Conservation (phyloP, 2,329 filamentous ascomycete species). For the Apiospora rasikravindrae region DNA sequence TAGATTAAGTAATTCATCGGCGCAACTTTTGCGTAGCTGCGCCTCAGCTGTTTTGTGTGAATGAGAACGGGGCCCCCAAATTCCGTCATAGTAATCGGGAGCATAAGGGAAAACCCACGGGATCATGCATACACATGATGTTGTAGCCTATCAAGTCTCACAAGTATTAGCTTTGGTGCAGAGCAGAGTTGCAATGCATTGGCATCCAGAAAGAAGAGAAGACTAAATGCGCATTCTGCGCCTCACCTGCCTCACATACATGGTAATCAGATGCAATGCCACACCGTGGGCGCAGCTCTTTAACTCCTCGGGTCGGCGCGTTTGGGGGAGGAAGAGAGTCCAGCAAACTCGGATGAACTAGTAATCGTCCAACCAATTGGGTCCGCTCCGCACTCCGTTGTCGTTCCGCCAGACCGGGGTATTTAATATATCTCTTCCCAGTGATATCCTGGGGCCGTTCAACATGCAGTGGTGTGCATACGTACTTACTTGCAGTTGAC, state of each 20-base stretch:
- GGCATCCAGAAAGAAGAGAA: not conserved
- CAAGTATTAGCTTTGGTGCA: not conserved
- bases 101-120: not conserved
- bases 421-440: not conserved
- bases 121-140: not conserved
- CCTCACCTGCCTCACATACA: not conserved
- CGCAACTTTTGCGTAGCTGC: not conserved
- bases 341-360: not conserved
- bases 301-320: not conserved
- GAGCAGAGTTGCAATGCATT: not conserved
- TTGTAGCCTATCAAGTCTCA: not conserved
- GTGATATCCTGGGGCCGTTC: not conserved
- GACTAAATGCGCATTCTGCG: not conserved
- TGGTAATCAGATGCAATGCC: not conserved
- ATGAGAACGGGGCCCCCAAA: not conserved
- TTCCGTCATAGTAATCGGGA: not conserved
- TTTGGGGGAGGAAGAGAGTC: not conserved
- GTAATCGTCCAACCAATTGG: not conserved
- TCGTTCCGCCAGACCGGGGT: not conserved
- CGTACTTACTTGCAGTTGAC: not conserved
- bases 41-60: not conserved
- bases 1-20: not conserved
- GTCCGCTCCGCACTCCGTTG: not conserved
- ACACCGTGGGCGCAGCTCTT: not conserved
- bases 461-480: not conserved